phyloP scores from a whole-genome alignment of 352 stramenopile genomes.

The Phytophthora ohioensis region DNA sequence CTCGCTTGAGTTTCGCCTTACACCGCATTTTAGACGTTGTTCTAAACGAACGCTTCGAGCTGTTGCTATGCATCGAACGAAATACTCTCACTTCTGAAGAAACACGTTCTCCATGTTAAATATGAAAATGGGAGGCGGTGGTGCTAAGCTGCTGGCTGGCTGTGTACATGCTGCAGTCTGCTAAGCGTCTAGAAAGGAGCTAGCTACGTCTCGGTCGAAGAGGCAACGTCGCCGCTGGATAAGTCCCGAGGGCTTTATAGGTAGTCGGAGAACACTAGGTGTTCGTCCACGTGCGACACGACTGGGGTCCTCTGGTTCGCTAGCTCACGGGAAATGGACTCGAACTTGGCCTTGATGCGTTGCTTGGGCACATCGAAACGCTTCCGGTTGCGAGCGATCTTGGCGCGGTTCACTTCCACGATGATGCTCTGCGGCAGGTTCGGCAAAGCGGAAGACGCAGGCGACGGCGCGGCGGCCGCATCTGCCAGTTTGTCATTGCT shows the following conservation, averaged over 20 bases:
- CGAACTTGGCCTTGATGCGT: slow-evolving; percentile 73
- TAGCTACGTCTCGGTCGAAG: slow-evolving; percentile 19
- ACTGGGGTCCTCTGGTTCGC: slow-evolving; percentile 52
- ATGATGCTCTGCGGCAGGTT: slow-evolving; percentile 49
- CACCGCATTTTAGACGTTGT: too few species aligned
- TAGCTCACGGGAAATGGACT: slow-evolving; percentile 69
- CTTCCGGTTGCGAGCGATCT: slow-evolving; percentile 52
- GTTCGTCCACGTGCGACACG: slow-evolving; percentile 61
- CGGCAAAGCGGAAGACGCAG: slow-evolving; percentile 29
- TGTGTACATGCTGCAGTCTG: too few species aligned
- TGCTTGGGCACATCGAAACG: slow-evolving; percentile 77
- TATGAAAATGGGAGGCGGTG: not conserved
- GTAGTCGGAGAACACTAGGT: slow-evolving; percentile 83
- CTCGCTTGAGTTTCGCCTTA: too few species aligned
- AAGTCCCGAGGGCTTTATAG: slow-evolving; percentile 34
- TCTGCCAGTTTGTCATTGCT: slow-evolving; percentile 11
- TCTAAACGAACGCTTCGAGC: too few species aligned
- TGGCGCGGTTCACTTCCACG: slow-evolving; percentile 73
- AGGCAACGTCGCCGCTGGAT: slow-evolving; percentile 6
- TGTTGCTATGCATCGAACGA: too few species aligned
- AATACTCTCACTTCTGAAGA: not conserved
- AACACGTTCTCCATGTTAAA: not conserved
- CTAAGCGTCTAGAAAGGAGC: slow-evolving; percentile 29
- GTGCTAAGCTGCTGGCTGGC: not conserved
- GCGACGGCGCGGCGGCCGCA: not conserved